Evolutionary conservation across 2,329 filamentous ascomycete species (phyloP), one percentile per base, ranked within the genome.

Genomic region (Amphichorda felina): DNA sequence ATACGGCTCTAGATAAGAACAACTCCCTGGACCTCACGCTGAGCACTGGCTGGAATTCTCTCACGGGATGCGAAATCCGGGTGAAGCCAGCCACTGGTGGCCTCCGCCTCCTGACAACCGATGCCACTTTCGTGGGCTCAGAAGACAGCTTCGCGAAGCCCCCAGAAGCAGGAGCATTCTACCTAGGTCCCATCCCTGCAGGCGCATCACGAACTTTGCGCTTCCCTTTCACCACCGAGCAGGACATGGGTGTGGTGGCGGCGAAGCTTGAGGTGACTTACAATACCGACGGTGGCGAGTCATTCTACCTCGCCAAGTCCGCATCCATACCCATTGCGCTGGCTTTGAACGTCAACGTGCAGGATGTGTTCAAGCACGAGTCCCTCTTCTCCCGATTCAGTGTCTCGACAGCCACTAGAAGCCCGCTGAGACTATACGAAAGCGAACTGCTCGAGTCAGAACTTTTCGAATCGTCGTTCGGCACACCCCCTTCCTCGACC

Each of bases 331-430:
- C 79, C 3, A 80, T 91, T 2, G 72, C 82, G 1, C 65, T 98
- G 4, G 84, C 86, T 0, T 68, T 98, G 4, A 88, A 89, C 3
- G 91, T 98, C 42, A 96, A 96, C 44, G 91, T 98, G 5, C 88
- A 96, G 49, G 91, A 98, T 47, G 75, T 93, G 19, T 96, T 96
- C 64, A 94, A 94, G 52, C 76, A 85, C 42, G 63, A 77, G 7
- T 70, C 75, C 0, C 67, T 96, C 0, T 91, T 91, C 50, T 95
- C 88, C 0, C 80, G 81, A 8, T 98, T 98, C 54, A 94, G 84
- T 11, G 80, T 98, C 35, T 87, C 85, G 10, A 87, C 88, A 0
- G 81, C 85, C 1, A 84, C 70, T 38, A 55, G 72, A 17, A 78
- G 80, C 21, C 91, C 91, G 0, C 56, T 96, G 8, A 72, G 82